Percentiles rank a stretch among this genome's conserved stretches.
Evolutionary conservation across 2,329 filamentous ascomycete species (phyloP).

Genomic region (Fragosphaeria purpurea): DNA sequence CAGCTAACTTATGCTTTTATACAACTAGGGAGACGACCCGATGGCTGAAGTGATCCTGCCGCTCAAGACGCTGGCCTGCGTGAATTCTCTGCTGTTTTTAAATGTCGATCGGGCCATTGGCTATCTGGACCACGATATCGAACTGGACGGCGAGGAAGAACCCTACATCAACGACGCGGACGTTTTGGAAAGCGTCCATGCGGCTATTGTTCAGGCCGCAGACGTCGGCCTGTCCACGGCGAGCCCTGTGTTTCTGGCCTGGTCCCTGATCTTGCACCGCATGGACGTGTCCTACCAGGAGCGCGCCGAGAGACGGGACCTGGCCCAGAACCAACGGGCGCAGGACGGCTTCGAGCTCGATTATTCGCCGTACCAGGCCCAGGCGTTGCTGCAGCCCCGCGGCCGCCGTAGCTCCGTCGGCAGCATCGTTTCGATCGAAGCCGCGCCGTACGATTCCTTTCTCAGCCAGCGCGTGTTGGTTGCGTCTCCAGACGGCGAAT

Average conservation of each 20-base stretch:
- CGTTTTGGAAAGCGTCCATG: constrained; percentile 63
- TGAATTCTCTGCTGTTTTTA: constrained; percentile 63
- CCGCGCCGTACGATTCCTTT: constrained; percentile 49
- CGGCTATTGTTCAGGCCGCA: constrained; percentile 54
- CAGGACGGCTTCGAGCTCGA: constrained; percentile 46
- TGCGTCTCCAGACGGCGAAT: constrained; percentile 31
- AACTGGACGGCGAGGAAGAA: constrained; percentile 31
- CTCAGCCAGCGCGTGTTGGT: constrained; percentile 39
- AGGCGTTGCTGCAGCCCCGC: constrained; percentile 16
- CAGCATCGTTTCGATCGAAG: constrained; percentile 53
- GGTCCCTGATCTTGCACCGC: constrained; percentile 65
- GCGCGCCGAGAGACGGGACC: constrained; percentile 50
- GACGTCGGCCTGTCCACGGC: constrained; percentile 49
- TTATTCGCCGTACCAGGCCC: constrained; percentile 18
- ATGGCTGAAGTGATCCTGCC: constrained; percentile 46
- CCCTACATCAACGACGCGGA: constrained; percentile 61
- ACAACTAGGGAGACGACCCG: constrained; percentile 25
- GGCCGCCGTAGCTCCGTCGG: constrained; percentile 49
- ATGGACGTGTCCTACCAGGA: constrained; percentile 55
- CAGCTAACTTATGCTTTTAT: not conserved
- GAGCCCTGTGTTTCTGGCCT: constrained; percentile 67
- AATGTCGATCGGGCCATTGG: constrained; percentile 51
- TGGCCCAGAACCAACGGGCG: constrained; percentile 47
- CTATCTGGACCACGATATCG: constrained; percentile 43
- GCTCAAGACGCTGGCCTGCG: constrained; percentile 58